A percentile compares a stretch with the other conserved stretches of the same genome.
Evolutionary conservation across 129 eudicot genomes (phyloP).

Genomic region (Tagetes patula): DNA sequence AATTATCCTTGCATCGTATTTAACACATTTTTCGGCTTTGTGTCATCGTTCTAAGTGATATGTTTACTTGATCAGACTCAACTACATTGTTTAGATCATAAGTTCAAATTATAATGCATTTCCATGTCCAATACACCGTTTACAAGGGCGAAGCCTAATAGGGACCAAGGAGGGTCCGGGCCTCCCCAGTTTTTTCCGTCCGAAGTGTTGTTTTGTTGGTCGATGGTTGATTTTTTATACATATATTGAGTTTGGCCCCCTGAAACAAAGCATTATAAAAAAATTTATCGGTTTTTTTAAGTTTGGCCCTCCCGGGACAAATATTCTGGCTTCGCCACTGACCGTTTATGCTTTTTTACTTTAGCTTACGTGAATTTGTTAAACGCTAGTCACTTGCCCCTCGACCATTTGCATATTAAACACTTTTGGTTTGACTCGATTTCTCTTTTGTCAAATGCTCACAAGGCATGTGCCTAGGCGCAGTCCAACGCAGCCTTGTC

Average conservation of each 20-base stretch:
- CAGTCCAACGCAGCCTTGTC: no score
- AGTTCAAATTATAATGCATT: background rate
- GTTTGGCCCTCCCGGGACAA: no score
- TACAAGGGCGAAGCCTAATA: background rate
- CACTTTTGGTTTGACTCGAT: background rate
- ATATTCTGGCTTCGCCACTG: no score
- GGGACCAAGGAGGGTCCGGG: no score
- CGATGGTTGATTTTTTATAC: no score
- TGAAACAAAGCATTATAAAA: no score
- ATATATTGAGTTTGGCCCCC: no score
- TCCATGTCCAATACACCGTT: background rate
- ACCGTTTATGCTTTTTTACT: background rate
- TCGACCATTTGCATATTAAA: background rate
- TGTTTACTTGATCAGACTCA: background rate
- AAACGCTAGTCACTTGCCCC: background rate
- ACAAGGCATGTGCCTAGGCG: no score
- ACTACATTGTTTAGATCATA: background rate
- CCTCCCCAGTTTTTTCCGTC: no score
- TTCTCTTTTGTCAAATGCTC: no score
- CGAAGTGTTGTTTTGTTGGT: no score
- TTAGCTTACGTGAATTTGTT: conserved; percentile 1
- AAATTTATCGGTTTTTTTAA: no score
- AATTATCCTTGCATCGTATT: background rate
- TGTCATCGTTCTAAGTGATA: background rate
- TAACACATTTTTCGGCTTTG: background rate